Percentiles rank a stretch among this genome's conserved stretches.
These are phyloP conservation scores for Malassezia cuniculi DNA, from an alignment of 1,284 basidiomycete species.

Conservation along the genomic window DNA sequence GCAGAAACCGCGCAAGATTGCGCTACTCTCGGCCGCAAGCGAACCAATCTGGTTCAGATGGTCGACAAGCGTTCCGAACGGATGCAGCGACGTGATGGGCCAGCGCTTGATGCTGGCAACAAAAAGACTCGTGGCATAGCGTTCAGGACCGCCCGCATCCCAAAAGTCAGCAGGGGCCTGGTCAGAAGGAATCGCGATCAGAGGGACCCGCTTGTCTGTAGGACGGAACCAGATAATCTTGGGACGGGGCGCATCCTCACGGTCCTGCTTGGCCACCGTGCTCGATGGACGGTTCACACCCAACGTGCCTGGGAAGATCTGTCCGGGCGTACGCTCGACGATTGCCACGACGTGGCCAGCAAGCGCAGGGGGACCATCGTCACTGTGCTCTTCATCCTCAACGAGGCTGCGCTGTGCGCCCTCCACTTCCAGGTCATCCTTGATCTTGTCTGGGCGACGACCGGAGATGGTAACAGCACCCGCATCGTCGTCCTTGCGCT, in stretches of 20 bases:
- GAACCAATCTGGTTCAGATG: constrained; percentile 97
- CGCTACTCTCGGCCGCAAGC: constrained; percentile 91
- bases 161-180: constrained; percentile 94
- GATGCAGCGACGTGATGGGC: constrained; percentile 80
- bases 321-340: constrained; percentile 95
- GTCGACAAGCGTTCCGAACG: constrained; percentile 94
- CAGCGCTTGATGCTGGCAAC: constrained; percentile 94
- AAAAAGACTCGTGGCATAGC: constrained; percentile 79
- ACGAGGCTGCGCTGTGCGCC: constrained; percentile 91
- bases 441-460: constrained; percentile 96
- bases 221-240: constrained; percentile 99
- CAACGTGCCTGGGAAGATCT: constrained; percentile 92
- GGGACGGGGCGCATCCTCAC: constrained; percentile 71
- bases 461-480: constrained; percentile 53
- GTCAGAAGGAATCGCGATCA: constrained; percentile 92
- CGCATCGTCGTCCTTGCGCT: constrained; percentile 74
- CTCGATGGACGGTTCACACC: constrained; percentile 90
- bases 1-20: constrained; percentile 92
- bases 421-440: constrained; percentile 98
- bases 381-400: constrained; percentile 85
- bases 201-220: constrained; percentile 94
- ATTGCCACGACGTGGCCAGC: constrained; percentile 97
- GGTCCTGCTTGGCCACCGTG: constrained; percentile 97
- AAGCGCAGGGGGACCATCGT: constrained; percentile 48
- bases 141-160: constrained; percentile 64